Conservation (phyloP, 176 grass and related monocot species). For the Oryza meridionalis region DNA sequence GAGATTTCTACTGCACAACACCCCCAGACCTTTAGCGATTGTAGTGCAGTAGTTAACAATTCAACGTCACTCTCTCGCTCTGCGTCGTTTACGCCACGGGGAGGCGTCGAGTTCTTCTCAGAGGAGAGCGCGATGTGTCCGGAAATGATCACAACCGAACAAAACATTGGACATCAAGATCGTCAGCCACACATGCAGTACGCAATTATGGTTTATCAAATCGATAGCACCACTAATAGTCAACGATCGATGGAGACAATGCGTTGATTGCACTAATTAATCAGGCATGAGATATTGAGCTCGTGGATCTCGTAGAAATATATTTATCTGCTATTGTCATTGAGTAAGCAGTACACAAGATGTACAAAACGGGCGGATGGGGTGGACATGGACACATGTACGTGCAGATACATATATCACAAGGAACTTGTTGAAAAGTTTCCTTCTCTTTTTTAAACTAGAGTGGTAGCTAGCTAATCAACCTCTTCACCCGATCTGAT, state of each 20-base stretch:
- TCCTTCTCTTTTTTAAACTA: not conserved
- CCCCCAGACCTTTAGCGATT: not conserved
- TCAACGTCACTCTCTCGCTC: not conserved
- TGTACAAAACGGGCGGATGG: not conserved
- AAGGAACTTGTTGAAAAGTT: slow-evolving; percentile 2
- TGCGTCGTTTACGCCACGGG: not conserved
- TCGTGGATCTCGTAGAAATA: not conserved
- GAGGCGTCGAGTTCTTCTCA: not conserved
- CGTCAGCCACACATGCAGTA: not conserved
- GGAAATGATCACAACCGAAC: not conserved
- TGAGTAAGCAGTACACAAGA: not conserved
- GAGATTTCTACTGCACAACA: not conserved
- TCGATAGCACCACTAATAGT: not conserved
- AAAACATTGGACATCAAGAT: not conserved
- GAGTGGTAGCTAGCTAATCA: not conserved
- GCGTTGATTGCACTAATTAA: not conserved
- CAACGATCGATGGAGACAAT: not conserved
- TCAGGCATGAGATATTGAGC: not conserved
- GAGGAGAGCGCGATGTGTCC: not conserved
- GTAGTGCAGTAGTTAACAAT: not conserved
- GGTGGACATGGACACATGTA: not conserved
- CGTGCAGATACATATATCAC: not conserved
- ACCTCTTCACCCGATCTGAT: slow-evolving; percentile 16
- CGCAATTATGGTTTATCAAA: not conserved
- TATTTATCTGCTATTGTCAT: not conserved